Evolutionary conservation across 129 eudicot species (phyloP).

Genomic region (Silybum marianum): DNA sequence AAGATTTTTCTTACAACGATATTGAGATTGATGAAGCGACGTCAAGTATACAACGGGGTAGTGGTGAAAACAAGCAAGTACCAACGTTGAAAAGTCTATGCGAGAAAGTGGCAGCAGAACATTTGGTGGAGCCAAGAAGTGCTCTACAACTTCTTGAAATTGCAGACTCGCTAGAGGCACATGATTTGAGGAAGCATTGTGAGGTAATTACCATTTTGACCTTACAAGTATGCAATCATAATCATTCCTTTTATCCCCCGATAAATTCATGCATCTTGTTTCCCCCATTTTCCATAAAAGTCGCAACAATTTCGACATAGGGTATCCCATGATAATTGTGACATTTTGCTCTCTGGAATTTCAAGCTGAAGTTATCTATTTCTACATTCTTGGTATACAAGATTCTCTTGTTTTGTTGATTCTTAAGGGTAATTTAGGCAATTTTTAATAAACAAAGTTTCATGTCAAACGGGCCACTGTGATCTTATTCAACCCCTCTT

Average conservation of each 20-base stretch:
- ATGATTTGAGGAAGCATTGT: constrained; percentile 84
- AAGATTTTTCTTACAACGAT: constrained; percentile 62
- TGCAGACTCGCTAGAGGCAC: constrained; percentile 90
- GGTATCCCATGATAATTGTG: not conserved
- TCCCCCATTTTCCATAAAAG: constrained; percentile 1
- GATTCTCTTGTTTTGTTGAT: not conserved
- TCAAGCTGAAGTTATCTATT: not conserved
- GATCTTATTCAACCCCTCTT: not conserved
- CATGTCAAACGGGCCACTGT: not conserved
- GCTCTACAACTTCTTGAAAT: constrained; percentile 89
- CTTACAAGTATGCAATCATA: not conserved
- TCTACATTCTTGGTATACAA: not conserved
- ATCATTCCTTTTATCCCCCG: not conserved
- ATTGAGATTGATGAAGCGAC: constrained; percentile 40
- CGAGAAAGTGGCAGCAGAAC: constrained; percentile 87
- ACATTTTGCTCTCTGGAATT: not conserved
- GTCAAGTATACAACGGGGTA: constrained; percentile 29
- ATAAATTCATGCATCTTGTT: not conserved
- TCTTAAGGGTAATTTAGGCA: not conserved
- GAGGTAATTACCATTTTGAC: constrained; percentile 52
- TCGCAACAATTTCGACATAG: constrained; percentile 6
- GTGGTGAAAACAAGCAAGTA: constrained; percentile 21
- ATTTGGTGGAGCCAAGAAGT: constrained; percentile 87
- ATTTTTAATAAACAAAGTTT: not conserved
- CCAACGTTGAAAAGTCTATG: constrained; percentile 94